Evolutionary conservation across 208 protist species (phyloP).

Genomic region (Acanthamoeba castellanii): DNA sequence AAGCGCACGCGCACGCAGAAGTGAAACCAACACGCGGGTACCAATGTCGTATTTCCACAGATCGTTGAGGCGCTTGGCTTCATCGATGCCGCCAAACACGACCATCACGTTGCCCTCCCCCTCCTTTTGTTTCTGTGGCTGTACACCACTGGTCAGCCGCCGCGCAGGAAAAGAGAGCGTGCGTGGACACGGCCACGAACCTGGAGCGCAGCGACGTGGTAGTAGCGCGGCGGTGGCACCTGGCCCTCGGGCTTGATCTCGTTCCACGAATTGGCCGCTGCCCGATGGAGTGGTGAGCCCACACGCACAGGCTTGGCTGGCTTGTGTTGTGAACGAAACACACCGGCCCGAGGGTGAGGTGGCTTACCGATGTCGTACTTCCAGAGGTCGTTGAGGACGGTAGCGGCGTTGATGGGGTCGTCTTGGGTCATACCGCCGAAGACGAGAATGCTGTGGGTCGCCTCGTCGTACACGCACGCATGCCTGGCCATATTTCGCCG

Average conservation of each 20-base stretch:
- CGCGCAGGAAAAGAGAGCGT: background rate
- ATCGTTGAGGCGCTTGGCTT: background rate
- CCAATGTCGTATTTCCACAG: conserved; percentile 29
- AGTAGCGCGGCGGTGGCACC: background rate
- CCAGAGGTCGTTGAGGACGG: background rate
- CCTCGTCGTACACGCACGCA: background rate
- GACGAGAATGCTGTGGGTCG: background rate
- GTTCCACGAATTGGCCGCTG: background rate
- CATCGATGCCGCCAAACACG: conserved; percentile 1
- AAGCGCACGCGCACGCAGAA: background rate
- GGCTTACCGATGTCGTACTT: background rate
- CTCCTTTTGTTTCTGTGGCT: background rate
- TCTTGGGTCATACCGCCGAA: background rate
- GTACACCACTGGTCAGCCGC: background rate
- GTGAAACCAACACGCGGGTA: background rate
- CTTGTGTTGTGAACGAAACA: background rate
- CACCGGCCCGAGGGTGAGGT: background rate
- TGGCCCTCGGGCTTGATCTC: background rate
- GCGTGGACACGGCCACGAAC: background rate
- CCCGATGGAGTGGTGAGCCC: background rate
- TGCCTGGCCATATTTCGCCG: background rate
- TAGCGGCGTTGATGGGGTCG: background rate
- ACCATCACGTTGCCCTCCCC: background rate
- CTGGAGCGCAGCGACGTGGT: background rate
- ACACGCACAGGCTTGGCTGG: too few relatives aligned